These are phyloP conservation scores for Chalciporus pseudorubinellus DNA, from an alignment of 768 basidiomycete genomes.

Conservation along the genomic window DNA sequence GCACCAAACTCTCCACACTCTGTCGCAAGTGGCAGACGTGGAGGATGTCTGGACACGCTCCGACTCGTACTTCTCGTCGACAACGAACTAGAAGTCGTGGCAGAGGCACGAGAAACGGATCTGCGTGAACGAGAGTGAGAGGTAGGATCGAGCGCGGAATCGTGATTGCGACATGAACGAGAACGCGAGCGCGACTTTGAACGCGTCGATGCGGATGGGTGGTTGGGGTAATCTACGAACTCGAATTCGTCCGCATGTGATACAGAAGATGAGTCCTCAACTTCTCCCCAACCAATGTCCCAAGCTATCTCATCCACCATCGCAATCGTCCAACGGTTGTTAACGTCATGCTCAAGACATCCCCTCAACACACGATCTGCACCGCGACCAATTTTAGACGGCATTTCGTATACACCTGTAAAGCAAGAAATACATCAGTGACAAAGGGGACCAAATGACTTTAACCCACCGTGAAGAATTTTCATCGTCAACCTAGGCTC, in stretches of 20 bases:
- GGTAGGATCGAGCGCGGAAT: constrained; percentile 11
- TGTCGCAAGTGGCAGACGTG: constrained; percentile 23
- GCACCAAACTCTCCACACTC: constrained; percentile 27
- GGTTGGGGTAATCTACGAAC: constrained; percentile 19
- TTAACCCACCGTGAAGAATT: constrained; percentile 72
- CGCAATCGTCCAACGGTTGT: constrained; percentile 73
- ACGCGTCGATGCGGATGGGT: constrained; percentile 14
- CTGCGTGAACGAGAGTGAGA: constrained; percentile 37
- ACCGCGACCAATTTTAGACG: constrained; percentile 53
- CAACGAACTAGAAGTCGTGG: constrained; percentile 38
- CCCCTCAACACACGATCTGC: constrained; percentile 72
- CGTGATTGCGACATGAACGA: constrained; percentile 23
- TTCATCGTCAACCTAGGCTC: constrained; percentile 92
- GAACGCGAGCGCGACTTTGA: constrained; percentile 32
- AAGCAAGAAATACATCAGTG: constrained; percentile 6
- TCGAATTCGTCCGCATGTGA: constrained; percentile 29
- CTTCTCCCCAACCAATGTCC: constrained; percentile 71
- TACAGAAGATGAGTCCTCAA: constrained; percentile 34
- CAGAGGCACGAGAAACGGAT: constrained; percentile 51
- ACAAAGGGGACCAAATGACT: background rate
- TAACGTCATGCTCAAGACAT: constrained; percentile 66
- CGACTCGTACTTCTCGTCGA: constrained; percentile 40
- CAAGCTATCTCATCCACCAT: constrained; percentile 80
- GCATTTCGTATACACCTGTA: constrained; percentile 63
- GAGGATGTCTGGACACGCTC: constrained; percentile 40